Base-by-base conservation (phyloP, 129 eudicot species). In the Gnaphalium uliginosum region DNA sequence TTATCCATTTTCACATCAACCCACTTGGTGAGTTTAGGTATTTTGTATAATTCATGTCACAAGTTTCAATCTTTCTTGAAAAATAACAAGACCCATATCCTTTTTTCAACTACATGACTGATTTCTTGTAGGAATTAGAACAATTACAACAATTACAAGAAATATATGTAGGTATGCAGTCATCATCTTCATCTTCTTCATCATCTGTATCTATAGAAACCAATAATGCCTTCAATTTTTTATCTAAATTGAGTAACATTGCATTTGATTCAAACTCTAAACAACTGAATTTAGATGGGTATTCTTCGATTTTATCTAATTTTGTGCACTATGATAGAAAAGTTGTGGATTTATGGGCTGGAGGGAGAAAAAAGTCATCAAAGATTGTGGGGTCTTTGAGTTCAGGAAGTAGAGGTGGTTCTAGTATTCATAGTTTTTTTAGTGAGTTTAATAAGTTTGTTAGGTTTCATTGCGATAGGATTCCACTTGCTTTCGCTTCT, bases 391-490 rank as follows among this genome's bases (percentile, higher is more conserved):
- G 85, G 78, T 87, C 89, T 3, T 76, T 94, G 89, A 79, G 89
- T 85, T 72, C 85, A 74, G 87, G 82, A 22, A 76, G 67, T 84
- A 74, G 66, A 77, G 77, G 87, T 73, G 81, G 87, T 69, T 89
- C 83, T 17, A 79, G 82, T 29, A 61, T 87, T 58, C 21, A 75
- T 33, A 83, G 68, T 63, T 68, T 81, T 19, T 73, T 87, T 18
- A 77, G 68, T 68, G 96, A 90, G 76, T 94, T 94, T 64, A 90
- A 90, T 75, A 87, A 73, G 77, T 78, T 78, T 63, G 8, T 94
- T 78, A 85, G 89, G 82, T 86, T 90, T 79, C 96, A 94, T 14
- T 91, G 97, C 60, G 97, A 90, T 65, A 87, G 72, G 72, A 74
- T 84, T 35, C 92, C 93, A 59, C 83, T 94, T 67, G 93, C 90